These are phyloP conservation scores for Yarrowia phangngaensis DNA, from an alignment of 805 yeast genomes.

Conservation along the genomic window DNA sequence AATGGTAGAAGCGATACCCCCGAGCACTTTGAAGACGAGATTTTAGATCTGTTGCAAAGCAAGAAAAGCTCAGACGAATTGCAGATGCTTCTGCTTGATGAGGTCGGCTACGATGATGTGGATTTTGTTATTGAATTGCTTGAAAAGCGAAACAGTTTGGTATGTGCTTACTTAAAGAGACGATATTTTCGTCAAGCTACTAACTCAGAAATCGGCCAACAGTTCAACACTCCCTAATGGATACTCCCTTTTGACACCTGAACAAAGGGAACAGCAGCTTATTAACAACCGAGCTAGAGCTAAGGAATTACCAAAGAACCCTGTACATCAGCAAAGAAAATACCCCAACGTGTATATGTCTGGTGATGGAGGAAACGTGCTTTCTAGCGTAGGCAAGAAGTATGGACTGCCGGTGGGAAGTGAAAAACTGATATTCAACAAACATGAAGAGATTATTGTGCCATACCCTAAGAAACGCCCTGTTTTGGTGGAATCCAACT, in stretches of 20 bases:
- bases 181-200: conserved; percentile 28
- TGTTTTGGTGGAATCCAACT: conserved; percentile 51
- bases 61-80: conserved; percentile 52
- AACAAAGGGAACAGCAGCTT: conserved; percentile 31
- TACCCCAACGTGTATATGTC: conserved; percentile 87
- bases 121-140: conserved; percentile 68
- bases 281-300: conserved; percentile 32
- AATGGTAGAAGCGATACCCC: conserved; percentile 9
- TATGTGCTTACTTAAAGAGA: conserved; percentile 37
- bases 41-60: conserved; percentile 28
- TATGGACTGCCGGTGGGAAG: conserved; percentile 80
- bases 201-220: conserved; percentile 29
- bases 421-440: conserved; percentile 43
- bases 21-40: conserved; percentile 19
- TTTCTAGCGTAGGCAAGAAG: conserved; percentile 78
- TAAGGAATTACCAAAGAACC: conserved; percentile 33
- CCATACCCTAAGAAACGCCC: conserved; percentile 59
- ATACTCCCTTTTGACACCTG: conserved; percentile 28
- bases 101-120: conserved; percentile 80
- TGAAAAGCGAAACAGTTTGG: conserved; percentile 37
- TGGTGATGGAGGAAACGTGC: conserved; percentile 60
- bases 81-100: conserved; percentile 71
- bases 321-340: conserved; percentile 42
- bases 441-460: conserved; percentile 75
- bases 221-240: conserved; percentile 21